A percentile compares a stretch with the other conserved stretches of the same genome.
phyloP scores from a whole-genome alignment of 306 rosid species.

The Astragalus glycyphyllos region DNA sequence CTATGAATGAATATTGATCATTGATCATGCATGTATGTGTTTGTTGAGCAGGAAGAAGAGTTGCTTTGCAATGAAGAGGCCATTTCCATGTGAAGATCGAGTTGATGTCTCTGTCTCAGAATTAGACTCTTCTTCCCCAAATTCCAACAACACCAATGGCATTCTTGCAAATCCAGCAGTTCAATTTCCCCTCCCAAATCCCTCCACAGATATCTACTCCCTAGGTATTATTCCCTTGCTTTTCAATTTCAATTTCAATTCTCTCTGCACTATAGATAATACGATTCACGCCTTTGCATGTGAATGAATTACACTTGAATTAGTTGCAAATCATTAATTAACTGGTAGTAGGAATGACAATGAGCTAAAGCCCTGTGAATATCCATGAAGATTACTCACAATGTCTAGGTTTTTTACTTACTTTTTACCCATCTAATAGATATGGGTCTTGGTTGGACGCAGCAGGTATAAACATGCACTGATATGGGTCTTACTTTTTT shows the following conservation, averaged over 20 bases:
- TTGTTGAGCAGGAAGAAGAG: not conserved
- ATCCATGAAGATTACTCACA: no score
- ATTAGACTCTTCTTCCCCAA: constrained; percentile 61
- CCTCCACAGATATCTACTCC: constrained; percentile 38
- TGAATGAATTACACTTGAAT: not conserved
- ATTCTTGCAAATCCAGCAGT: not conserved
- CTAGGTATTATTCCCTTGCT: constrained; percentile 54
- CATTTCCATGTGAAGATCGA: constrained; percentile 58
- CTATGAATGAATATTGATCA: not conserved
- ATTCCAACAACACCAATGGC: not conserved
- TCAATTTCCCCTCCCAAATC: constrained; percentile 9
- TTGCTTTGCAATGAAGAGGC: constrained; percentile 60
- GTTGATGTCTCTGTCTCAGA: constrained; percentile 55
- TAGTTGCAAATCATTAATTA: constrained; percentile 10
- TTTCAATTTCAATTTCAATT: not conserved
- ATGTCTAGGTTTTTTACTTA: no score
- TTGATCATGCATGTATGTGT: not conserved
- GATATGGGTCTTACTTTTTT: no score
- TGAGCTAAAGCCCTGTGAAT: not conserved
- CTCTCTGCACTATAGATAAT: not conserved
- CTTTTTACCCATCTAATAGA: no score
- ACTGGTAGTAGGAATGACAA: not conserved
- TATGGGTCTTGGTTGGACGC: not conserved
- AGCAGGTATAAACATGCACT: not conserved
- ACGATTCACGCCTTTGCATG: not conserved